Conservation (phyloP, 176 grass and related monocot genomes). For the Aegilops longissima region DNA sequence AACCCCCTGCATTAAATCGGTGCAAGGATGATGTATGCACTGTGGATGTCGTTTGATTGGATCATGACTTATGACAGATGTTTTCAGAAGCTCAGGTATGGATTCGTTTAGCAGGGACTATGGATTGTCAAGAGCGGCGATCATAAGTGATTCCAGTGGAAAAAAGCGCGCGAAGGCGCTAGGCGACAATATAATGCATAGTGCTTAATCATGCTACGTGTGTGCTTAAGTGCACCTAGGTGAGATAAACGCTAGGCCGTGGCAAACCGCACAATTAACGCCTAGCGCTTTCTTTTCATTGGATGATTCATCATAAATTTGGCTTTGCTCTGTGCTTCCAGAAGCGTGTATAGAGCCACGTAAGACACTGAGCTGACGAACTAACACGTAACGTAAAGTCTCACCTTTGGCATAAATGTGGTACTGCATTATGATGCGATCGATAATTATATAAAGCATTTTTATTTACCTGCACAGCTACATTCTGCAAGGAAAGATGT, state of each 20-base stretch:
- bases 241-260: neutral
- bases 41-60: slow-evolving; percentile 4
- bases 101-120: neutral
- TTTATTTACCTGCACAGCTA: neutral
- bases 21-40: slow-evolving; percentile 14
- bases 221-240: neutral
- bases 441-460: neutral
- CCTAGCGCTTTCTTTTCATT: neutral
- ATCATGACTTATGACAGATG: neutral
- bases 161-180: neutral
- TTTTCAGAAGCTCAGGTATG: neutral
- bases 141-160: neutral
- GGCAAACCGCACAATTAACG: neutral
- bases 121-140: neutral
- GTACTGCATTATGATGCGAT: neutral
- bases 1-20: neutral
- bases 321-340: neutral
- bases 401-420: neutral
- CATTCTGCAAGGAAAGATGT: neutral
- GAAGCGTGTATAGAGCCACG: neutral
- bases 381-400: neutral
- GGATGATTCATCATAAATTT: neutral
- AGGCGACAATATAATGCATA: neutral
- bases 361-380: neutral
- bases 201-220: neutral